Evolutionary conservation across 2,329 filamentous ascomycete genomes (phyloP).

Genomic region (Chaetomiaceae sp.): DNA sequence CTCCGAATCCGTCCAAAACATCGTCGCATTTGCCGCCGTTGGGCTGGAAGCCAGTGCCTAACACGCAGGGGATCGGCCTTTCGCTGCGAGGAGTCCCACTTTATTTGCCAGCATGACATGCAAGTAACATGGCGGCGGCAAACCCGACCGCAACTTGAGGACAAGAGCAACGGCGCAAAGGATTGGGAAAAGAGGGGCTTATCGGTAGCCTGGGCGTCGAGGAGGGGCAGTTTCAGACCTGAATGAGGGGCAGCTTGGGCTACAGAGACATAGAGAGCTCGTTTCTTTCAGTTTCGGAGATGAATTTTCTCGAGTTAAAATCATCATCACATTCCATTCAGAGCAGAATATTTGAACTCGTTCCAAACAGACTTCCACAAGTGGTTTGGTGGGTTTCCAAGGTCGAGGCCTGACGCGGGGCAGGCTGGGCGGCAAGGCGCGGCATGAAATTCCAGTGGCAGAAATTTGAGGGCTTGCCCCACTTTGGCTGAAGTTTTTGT

Average conservation of each 20-base stretch:
- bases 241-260: no score
- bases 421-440: conserved; percentile 22
- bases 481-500: conserved; percentile 25
- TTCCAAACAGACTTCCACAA: no score
- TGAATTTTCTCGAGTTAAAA: no score
- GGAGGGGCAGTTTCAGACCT: conserved; percentile 18
- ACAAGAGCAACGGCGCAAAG: conserved; percentile 1
- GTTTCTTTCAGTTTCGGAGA: no score
- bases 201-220: conserved; percentile 12
- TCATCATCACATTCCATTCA: no score
- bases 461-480: conserved; percentile 26
- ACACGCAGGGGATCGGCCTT: conserved; percentile 5
- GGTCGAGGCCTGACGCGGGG: conserved; percentile 13
- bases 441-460: conserved; percentile 15
- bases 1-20: conserved; percentile 7
- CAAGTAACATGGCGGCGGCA: conserved; percentile 1
- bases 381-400: no score
- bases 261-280: no score
- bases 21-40: conserved; percentile 18
- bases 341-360: no score
- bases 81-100: conserved; percentile 10
- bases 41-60: conserved; percentile 24
- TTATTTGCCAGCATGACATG: conserved; percentile 10
- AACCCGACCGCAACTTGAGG: background rate
- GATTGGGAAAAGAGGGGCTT: conserved; percentile 15